Evolutionary conservation across 139 green algal species (phyloP).

Genomic region (Tetradesmus lagerheimii): DNA sequence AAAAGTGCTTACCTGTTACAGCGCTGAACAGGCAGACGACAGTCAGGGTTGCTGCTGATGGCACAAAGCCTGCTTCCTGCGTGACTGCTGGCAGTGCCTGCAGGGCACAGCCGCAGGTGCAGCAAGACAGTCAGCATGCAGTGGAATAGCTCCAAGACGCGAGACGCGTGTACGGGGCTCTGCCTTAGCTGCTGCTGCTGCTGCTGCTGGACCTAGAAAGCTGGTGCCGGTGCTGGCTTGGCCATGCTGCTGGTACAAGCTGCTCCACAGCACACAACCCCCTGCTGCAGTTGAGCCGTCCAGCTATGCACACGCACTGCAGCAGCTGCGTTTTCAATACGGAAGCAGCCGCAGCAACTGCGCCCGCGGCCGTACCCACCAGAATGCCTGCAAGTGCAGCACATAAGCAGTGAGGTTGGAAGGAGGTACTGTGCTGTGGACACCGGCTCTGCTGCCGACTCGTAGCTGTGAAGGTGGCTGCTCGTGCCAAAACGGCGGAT

Average conservation of each 20-base stretch:
- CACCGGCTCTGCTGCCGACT: neutral
- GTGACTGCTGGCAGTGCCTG: conserved; percentile 75
- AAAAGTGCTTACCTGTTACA: neutral
- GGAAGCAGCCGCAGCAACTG: neutral
- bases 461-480: too few relatives aligned
- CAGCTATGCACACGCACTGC: neutral
- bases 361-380: neutral
- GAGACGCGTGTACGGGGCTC: neutral
- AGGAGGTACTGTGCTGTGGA: neutral
- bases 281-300: too few relatives aligned
- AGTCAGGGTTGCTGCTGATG: conserved; percentile 53
- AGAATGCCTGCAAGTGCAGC: neutral
- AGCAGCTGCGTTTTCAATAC: neutral
- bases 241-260: neutral
- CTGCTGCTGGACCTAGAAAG: neutral
- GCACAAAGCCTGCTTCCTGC: conserved; percentile 65
- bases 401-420: neutral
- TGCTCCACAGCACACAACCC: neutral
- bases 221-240: neutral
- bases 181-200: neutral
- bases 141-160: neutral
- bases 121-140: neutral
- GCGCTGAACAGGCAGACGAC: conserved; percentile 25
- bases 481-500: too few relatives aligned
- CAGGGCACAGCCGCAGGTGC: neutral